These are phyloP conservation scores for Fraxinus greggii DNA, from an alignment of 305 asterid species.

Conservation along the genomic window DNA sequence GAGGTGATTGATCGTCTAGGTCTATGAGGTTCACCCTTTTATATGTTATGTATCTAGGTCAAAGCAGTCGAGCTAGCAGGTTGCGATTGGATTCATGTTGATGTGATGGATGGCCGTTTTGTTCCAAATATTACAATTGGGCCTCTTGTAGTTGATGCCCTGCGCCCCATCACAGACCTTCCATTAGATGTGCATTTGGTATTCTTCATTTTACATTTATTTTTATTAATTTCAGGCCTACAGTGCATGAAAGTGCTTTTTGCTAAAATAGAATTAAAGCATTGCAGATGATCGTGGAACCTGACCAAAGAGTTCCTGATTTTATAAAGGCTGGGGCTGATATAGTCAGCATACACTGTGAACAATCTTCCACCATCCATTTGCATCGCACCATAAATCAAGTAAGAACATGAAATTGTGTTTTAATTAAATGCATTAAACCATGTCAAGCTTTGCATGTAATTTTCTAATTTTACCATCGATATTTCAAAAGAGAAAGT, in stretches of 20 bases:
- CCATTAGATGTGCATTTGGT: constrained; percentile 99
- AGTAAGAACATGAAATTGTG: constrained; percentile 46
- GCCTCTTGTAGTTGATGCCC: constrained; percentile 87
- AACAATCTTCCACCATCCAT: constrained; percentile 95
- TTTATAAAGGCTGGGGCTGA: constrained; percentile 99
- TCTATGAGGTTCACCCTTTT: constrained; percentile 4
- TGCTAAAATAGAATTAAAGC: constrained; percentile 35
- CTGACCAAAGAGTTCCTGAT: constrained; percentile 94
- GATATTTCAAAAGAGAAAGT: background rate
- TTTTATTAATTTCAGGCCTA: constrained; percentile 14
- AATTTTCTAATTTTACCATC: background rate
- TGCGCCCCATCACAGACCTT: constrained; percentile 95
- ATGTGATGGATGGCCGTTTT: constrained; percentile 98
- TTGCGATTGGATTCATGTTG: constrained; percentile 99
- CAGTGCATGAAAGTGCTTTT: constrained; percentile 21
- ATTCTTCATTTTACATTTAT: constrained; percentile 25
- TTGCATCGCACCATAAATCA: constrained; percentile 88
- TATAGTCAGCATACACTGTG: constrained; percentile 93
- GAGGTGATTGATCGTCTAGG: constrained; percentile 1
- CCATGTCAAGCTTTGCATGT: background rate
- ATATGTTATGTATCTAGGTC: constrained; percentile 48
- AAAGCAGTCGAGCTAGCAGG: constrained; percentile 98
- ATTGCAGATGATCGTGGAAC: constrained; percentile 98
- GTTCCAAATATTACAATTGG: constrained; percentile 99
- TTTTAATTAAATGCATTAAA: constrained; percentile 14